Base-by-base conservation (phyloP, 257 asterid genomes). In the Plectranthus barbatus region DNA sequence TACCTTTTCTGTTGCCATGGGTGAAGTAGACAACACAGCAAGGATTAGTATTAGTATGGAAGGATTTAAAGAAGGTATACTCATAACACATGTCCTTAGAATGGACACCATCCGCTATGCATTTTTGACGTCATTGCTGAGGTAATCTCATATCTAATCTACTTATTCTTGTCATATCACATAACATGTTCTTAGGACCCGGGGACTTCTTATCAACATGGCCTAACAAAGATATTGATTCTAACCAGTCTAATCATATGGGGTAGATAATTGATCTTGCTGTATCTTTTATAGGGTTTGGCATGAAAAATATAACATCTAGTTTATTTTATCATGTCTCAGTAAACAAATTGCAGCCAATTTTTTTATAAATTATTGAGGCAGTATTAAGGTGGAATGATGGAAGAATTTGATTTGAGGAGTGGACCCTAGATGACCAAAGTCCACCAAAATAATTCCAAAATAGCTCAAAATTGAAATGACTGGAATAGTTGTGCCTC, bases 81-180 rank as follows among this genome's bases (percentile, higher is more conserved):
- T 71, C 72, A 72, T 93, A 64, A 84, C 97, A 54, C 85, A 85
- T 72, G 84, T 72, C 65, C 92, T 93, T 47, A 85, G 95, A 75
- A 87, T 93, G 96, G 97, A 93, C 77, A 93, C 96, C 46, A 85
- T 87, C 86, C 95, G 99, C 78, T 93, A 90, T 50, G 97, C 99
- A 31, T 90, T 90, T 69, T 80, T 93, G 77, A 84, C 97, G 14
- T 90, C 97, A 56, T 82, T 93, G 72, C 77, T 93, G 66, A 86
- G 99, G 99, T 85, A 85, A 71, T 68, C 50, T 37, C 36, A 15
- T 54, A 60, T 72, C 10, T 62, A 60, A 21, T 57, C 26, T 9
- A 56, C 56, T 72, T 61, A 40, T 41, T 26, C 55, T 60, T 44
- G 18, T 33, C 17, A 6, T 52, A 17, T 68, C 15, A 11, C 50